Evolutionary conservation across 1,284 basidiomycete species (phyloP), one percentile per base, ranked within the genome.

Genomic region (Pseudozyma sp.): DNA sequence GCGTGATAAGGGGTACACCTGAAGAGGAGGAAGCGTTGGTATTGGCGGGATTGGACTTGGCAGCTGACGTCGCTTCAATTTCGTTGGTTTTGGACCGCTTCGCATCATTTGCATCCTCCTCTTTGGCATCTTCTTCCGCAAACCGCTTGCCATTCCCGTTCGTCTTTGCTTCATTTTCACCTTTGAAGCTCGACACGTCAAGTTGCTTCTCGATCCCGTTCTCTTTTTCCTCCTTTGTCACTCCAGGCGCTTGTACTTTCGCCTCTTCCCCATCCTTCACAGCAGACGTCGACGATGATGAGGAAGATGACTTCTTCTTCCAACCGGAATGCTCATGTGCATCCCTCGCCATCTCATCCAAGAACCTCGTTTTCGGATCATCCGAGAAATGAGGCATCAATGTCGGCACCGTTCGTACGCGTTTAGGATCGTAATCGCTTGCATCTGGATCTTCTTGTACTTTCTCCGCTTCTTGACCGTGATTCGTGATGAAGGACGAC

Each of bases 361-460:
- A 50, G 54, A 84, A 85, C 3, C 83, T 65, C n/a, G 79, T 78
- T 54, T 84, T 83, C 9, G 83, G 83, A 62, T 85, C 83, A 62
- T 85, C 83, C 0, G 73, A 76, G 48, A 85, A 85, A 40, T 81
- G 77, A n/a, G 83, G 83, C 55, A 85, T 69, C 25, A 84, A 63
- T 16, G 79, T 83, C 1, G 82, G 73, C 14, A 85, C 76, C 2
- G 64, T 65, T 7, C 75, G 35, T 7, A 68, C 68, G 1, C 42
- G 21, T 10, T 25, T 54, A 3, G 73, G 73, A 40, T 76, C 55
- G 49, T 76, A 71, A 12, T 51, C 61, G 6, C 5, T 12, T 35
- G 11, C 25, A 8, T 43, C 40, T 9, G 72, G 57, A 56, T 75
- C 52, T 1, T 38, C 45, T 38, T 51, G 53, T 25, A 54, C 52